Evolutionary conservation across 2,329 filamentous ascomycete genomes (phyloP), one percentile per base, ranked within the genome.

Genomic region (Sclerotinia sclerotiorum): DNA sequence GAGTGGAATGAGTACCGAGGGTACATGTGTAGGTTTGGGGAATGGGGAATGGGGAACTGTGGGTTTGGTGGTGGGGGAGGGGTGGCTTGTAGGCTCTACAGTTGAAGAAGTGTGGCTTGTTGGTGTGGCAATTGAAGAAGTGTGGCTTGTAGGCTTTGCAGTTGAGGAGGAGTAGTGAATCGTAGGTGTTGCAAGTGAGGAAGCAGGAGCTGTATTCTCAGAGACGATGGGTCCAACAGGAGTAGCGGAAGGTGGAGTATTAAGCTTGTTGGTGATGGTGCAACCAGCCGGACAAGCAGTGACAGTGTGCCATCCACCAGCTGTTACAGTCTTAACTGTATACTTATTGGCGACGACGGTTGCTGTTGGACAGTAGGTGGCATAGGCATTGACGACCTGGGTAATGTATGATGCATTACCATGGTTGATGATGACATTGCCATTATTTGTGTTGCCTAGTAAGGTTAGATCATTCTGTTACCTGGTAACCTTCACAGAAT

Each of bases 311-410:
- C 69, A 73, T 57, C 68, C 51, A 39, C 44, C 27, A 13, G 62
- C 51, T n/a, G 60, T 61, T 21, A 63, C 56, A 35, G 60, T 69
- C 39, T 65, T 68, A 49, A 69, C 68, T 2, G 65, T 68, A 46
- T 56, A 69, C 13, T 52, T 58, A 21, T 71, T 19, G n/a, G 65
- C 65, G 52, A 69, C 69, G 10, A 48, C 42, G 60, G 70, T 73
- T 27, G 67, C 44, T 11, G 32, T 19, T 11, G 72, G 60, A 67
- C 61, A 69, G 49, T 68, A 73, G 32, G 65, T 71, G 29, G 63
- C 64, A 54, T 72, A 70, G 5, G 68, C 71, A 49, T 69, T 71
- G n/a, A 72, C 68, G 21, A 66, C 65, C 21, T 70, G 61, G 32
- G 70, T 70, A 51, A 65, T 42, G 19, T 64, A 64, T 17, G 27